Base-by-base conservation (phyloP, 75 land plant species). In the Selaginella tamariscina region DNA sequence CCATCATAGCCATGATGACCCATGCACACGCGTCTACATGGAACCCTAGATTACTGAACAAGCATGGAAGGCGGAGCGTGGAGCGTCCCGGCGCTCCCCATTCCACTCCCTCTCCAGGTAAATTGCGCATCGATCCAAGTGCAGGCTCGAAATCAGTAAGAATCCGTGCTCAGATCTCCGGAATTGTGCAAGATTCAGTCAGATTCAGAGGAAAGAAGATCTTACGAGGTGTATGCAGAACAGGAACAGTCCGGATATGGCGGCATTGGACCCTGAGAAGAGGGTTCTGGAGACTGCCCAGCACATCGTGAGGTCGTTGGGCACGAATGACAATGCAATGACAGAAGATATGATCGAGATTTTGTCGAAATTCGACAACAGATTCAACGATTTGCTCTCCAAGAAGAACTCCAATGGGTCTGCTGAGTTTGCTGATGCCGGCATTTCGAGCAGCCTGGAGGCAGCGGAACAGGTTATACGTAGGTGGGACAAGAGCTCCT, bases 321-420 rank as follows among this genome's bases (percentile, higher is more conserved):
- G 91, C 59, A 77, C 79, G 31, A 69, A 79, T 30, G 86, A 84
- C 1, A n/a, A 39, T 39, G 65, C 89, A 32, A 84, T 81, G 82
- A 79, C 85, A 23, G 96, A 90, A 32, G 91, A 90, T 70, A 87
- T 90, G 72, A 72, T 90, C 31, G 72, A 85, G 57, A 80, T 87
- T 33, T 79, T 90, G 71, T 86, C 96, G 69, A 78, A 67, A 66
- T 84, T 83, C 70, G 91, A 90, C 71, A 74, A 79, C 33, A 71
- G 95, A 1, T 77, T 89, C 73, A 62, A 72, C 65, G 82, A 78
- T 73, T 75, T 75, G 56, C 27, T 82, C 54, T 60, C 82, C 24
- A 79, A 77, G 39, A 74, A 78, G 68, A 39, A 5, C 11, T 5
- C 15, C 49, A 15, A 5, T 5, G 15, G 49, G 11, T 5, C 49